These are phyloP conservation scores for Thelephora terrestris DNA, from an alignment of 1,284 basidiomycete species.

Conservation along the genomic window DNA sequence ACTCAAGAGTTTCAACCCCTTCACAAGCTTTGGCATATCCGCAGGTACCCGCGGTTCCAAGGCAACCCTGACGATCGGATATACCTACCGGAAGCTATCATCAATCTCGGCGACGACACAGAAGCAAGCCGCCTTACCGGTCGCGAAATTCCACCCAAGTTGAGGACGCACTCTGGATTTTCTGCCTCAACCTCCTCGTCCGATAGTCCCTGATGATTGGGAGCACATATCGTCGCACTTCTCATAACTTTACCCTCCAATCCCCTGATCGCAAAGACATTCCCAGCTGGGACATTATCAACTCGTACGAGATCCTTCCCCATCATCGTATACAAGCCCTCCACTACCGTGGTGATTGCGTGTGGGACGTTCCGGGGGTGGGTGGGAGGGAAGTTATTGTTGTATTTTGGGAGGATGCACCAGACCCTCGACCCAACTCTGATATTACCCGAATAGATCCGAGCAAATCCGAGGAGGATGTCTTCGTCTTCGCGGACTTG, in stretches of 20 bases:
- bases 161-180: constrained; percentile 55
- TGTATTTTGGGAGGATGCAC: constrained; percentile 87
- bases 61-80: constrained; percentile 94
- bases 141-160: constrained; percentile 72
- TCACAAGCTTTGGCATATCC: constrained; percentile 90
- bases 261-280: constrained; percentile 91
- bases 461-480: constrained; percentile 82
- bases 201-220: constrained; percentile 33
- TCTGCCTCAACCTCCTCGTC: constrained; percentile 26
- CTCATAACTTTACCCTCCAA: constrained; percentile 86
- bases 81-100: constrained; percentile 34
- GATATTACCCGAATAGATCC: constrained; percentile 87
- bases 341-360: constrained; percentile 52
- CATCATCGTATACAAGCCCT: constrained; percentile 96
- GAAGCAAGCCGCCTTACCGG: constrained; percentile 37
- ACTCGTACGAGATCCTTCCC: constrained; percentile 87
- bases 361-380: constrained; percentile 70
- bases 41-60: constrained; percentile 82
- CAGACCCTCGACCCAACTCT: constrained; percentile 55
- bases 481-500: constrained; percentile 34
- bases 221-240: constrained; percentile 84
- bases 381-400: constrained; percentile 49
- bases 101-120: constrained; percentile 2
- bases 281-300: constrained; percentile 82
- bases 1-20: constrained; percentile 82